A percentile compares a stretch with the other conserved stretches of the same genome.
These are phyloP conservation scores for Lasiosphaeria miniovina DNA, from an alignment of 495 filamentous ascomycete genomes.

Conservation along the genomic window DNA sequence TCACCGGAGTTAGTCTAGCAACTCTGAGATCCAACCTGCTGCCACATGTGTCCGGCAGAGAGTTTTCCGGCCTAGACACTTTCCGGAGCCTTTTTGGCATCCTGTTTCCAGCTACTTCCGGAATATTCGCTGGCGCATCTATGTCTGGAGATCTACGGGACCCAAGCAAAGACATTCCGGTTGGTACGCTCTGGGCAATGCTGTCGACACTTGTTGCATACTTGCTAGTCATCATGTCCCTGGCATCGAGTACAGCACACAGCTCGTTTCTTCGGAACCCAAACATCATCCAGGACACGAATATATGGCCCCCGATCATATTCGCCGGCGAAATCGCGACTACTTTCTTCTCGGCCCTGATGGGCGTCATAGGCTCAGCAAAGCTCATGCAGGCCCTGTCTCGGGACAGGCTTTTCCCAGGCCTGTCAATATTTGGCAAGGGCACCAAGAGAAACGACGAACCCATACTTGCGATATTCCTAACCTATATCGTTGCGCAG, in stretches of 20 bases:
- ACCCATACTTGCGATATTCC: constrained; percentile 70
- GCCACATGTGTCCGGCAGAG: constrained; percentile 44
- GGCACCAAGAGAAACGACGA: constrained; percentile 74
- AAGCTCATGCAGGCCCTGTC: constrained; percentile 84
- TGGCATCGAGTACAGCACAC: constrained; percentile 75
- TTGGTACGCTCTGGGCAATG: constrained; percentile 74
- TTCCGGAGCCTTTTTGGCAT: constrained; percentile 86
- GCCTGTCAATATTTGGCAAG: constrained; percentile 69
- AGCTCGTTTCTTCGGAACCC: constrained; percentile 69
- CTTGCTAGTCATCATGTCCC: constrained; percentile 70
- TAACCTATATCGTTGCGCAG: constrained; percentile 75
- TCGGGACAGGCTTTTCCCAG: constrained; percentile 75
- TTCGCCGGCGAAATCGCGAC: constrained; percentile 80
- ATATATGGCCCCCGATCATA: constrained; percentile 66
- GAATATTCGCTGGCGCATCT: constrained; percentile 71
- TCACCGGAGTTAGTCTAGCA: constrained; percentile 67
- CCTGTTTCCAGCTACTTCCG: constrained; percentile 75
- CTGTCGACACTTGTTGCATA: constrained; percentile 74
- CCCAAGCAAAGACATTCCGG: constrained; percentile 80
- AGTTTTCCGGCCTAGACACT: constrained; percentile 61
- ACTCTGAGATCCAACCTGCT: constrained; percentile 71
- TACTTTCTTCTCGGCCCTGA: constrained; percentile 78
- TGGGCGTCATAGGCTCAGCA: constrained; percentile 85
- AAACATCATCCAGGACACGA: constrained; percentile 78
- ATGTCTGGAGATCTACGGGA: constrained; percentile 87